phyloP scores from a whole-genome alignment of 2,329 filamentous ascomycete species.

The Drechslerella coelobrocha region DNA sequence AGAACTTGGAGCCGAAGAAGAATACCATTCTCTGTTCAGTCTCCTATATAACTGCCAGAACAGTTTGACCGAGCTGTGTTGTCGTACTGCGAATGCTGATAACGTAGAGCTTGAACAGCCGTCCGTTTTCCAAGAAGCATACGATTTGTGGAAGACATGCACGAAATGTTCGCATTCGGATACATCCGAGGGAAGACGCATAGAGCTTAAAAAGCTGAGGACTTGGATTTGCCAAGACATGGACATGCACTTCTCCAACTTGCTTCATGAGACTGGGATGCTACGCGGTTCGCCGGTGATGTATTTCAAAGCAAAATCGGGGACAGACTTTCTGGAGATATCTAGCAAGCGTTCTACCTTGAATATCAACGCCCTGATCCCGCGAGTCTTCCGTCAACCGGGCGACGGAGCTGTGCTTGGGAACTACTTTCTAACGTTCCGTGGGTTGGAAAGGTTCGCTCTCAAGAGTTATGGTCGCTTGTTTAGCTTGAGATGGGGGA shows the following conservation, averaged over 20 bases:
- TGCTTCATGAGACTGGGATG: slow-evolving; percentile 8
- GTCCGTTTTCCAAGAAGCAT: slow-evolving; percentile 7
- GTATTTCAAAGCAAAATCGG: slow-evolving; percentile 6
- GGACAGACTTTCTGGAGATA: slow-evolving; percentile 1
- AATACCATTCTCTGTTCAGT: slow-evolving; percentile 22
- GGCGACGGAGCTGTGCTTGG: slow-evolving; percentile 4
- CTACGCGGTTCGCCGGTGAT: slow-evolving; percentile 4
- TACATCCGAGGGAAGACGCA: background rate
- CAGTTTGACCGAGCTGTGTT: slow-evolving; percentile 20
- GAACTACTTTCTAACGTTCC: slow-evolving; percentile 23
- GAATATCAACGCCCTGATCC: slow-evolving; percentile 14
- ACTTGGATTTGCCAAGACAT: slow-evolving; percentile 10
- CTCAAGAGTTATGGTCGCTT: background rate
- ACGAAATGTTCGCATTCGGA: slow-evolving; percentile 1
- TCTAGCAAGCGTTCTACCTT: background rate
- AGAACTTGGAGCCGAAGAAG: background rate
- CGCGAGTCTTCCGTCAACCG: background rate
- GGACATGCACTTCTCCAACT: slow-evolving; percentile 5
- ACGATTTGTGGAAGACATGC: slow-evolving; percentile 11
- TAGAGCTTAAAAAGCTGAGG: slow-evolving; percentile 15
- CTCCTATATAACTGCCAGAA: slow-evolving; percentile 30
- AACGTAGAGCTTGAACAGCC: background rate
- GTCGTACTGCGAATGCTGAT: background rate
- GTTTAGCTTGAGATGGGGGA: slow-evolving; percentile 4
- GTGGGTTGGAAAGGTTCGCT: slow-evolving; percentile 17